Percentiles rank a stretch among this genome's conserved stretches.
phyloP scores from a whole-genome alignment of 768 basidiomycete genomes.

The Mycena leptocephala region DNA sequence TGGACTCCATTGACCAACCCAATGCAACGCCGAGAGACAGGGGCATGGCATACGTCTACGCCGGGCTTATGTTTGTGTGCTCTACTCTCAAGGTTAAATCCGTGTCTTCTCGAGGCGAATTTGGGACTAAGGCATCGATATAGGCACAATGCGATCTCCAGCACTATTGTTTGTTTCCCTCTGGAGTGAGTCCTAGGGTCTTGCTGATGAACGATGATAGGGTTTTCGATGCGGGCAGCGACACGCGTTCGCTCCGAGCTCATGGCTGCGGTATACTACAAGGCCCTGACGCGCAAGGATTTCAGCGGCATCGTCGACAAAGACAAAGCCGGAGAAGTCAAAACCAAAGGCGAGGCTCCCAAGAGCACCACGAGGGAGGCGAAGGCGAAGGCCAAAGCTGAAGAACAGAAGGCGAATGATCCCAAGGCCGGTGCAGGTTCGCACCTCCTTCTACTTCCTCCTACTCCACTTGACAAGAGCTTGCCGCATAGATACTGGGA shows the following conservation, averaged over 20 bases:
- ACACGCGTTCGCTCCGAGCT: constrained; percentile 84
- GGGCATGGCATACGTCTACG: constrained; percentile 82
- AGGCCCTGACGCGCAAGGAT: constrained; percentile 88
- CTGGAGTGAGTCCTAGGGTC: constrained; percentile 88
- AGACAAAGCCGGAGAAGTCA: background rate
- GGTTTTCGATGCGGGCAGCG: too few relatives aligned
- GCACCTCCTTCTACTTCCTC: too few relatives aligned
- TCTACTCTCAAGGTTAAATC: constrained; percentile 69
- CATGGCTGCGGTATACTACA: constrained; percentile 92
- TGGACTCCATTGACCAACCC: constrained; percentile 51
- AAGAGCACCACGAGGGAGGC: background rate
- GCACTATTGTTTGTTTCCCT: background rate
- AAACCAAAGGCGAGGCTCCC: background rate
- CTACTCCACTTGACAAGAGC: too few relatives aligned
- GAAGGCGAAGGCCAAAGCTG: constrained; percentile 38
- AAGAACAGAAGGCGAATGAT: constrained; percentile 55
- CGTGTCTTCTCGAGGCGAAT: too few relatives aligned
- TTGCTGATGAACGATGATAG: too few relatives aligned
- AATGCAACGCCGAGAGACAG: constrained; percentile 66
- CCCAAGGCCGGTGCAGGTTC: constrained; percentile 55
- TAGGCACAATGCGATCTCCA: constrained; percentile 32
- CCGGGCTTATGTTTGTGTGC: constrained; percentile 80
- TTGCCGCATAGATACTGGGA: constrained; percentile 84
- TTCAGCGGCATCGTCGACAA: constrained; percentile 75
- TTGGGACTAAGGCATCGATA: too few relatives aligned